Evolutionary conservation across 768 basidiomycete genomes (phyloP).

Genomic region (Kwoniella sp.): DNA sequence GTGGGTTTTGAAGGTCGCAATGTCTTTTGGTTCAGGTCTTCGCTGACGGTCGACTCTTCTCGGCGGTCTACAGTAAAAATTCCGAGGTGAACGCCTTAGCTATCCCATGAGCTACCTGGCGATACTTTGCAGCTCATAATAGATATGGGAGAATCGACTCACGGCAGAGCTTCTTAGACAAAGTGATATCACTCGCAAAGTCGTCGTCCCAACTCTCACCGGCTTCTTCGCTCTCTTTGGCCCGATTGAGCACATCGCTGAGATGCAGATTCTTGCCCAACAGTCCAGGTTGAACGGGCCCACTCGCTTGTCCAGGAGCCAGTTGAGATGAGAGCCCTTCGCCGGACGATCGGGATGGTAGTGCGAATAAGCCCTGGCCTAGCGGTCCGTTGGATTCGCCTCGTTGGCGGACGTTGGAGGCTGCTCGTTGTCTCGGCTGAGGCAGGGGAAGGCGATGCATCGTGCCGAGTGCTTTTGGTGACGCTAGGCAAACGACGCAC

Average conservation of each 20-base stretch:
- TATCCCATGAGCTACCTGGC: slow-evolving; percentile 4
- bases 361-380: slow-evolving; percentile 12
- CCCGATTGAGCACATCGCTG: slow-evolving; percentile 36
- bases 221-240: slow-evolving; percentile 38
- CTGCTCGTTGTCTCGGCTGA: slow-evolving; percentile 25
- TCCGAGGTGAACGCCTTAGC: neutral
- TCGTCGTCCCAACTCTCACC: slow-evolving; percentile 96
- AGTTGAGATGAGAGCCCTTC: slow-evolving; percentile 45
- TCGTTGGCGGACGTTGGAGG: slow-evolving; percentile 8
- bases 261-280: slow-evolving; percentile 63
- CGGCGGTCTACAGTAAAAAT: slow-evolving; percentile 58
- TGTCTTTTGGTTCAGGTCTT: slow-evolving; percentile 52
- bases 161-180: slow-evolving; percentile 83
- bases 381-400: slow-evolving; percentile 10
- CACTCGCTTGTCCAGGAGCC: slow-evolving; percentile 13
- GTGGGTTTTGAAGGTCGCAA: slow-evolving; percentile 47
- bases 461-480: slow-evolving; percentile 50
- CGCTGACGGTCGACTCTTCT: slow-evolving; percentile 60
- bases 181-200: slow-evolving; percentile 89
- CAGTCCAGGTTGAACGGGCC: slow-evolving; percentile 23
- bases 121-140: neutral
- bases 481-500: too few species aligned
- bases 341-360: slow-evolving; percentile 40
- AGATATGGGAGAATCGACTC: slow-evolving; percentile 11
- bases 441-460: slow-evolving; percentile 37